Percentiles rank a stretch among this genome's conserved stretches.
Conservation (phyloP, 2,329 filamentous ascomycete species). For the Albophoma yamanashiensis region DNA sequence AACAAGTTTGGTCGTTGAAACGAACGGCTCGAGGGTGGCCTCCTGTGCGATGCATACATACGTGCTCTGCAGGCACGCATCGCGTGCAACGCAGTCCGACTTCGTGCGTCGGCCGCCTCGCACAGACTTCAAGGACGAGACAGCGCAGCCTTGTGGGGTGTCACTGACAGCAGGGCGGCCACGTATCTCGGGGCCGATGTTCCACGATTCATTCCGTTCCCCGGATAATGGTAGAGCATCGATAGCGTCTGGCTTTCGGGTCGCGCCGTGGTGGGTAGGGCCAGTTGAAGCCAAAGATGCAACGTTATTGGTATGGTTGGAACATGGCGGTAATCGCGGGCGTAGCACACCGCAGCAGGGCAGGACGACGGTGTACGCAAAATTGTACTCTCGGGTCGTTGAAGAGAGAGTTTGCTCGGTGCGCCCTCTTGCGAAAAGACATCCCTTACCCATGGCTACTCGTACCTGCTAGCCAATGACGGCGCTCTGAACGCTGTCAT, state of each 20-base stretch:
- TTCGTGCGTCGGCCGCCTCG: neutral
- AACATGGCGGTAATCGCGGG: neutral
- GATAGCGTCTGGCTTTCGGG: neutral
- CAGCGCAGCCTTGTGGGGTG: neutral
- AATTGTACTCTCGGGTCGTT: no score
- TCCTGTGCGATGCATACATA: neutral
- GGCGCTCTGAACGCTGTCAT: no score
- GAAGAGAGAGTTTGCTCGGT: no score
- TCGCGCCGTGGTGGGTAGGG: neutral
- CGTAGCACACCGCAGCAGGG: neutral
- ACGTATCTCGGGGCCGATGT: neutral
- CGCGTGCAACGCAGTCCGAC: neutral
- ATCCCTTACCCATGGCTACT: no score
- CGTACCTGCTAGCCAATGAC: no score
- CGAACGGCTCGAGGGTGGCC: neutral
- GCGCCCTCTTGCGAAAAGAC: no score
- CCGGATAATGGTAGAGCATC: neutral
- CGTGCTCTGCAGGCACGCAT: neutral
- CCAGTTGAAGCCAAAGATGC: no score
- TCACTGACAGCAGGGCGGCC: neutral
- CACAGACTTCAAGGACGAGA: neutral
- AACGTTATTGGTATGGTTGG: neutral
- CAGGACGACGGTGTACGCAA: neutral
- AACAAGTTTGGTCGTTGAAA: neutral
- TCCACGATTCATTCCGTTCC: neutral